A percentile compares a stretch with the other conserved stretches of the same genome.
Evolutionary conservation across 495 filamentous ascomycete species (phyloP).

Genomic region (Cryomyces antarcticus): DNA sequence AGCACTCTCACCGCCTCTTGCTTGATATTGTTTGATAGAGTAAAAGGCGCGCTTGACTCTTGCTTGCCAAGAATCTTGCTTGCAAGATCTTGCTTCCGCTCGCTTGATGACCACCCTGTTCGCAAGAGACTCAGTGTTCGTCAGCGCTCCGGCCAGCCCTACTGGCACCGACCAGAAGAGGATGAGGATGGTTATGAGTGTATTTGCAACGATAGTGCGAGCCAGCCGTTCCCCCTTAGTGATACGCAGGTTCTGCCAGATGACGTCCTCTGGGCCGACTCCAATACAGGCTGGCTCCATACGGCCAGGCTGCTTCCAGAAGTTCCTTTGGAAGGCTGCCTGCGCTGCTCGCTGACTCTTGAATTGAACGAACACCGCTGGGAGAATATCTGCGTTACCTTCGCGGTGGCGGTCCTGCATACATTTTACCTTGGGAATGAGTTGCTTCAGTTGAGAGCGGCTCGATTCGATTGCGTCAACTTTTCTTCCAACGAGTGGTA

Average conservation of each 20-base stretch:
- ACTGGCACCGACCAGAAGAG: slow-evolving; percentile 21
- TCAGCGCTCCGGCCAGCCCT: slow-evolving; percentile 14
- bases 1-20: too few species aligned
- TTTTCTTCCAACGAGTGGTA: slow-evolving; percentile 10
- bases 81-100: too few species aligned
- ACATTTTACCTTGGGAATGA: slow-evolving; percentile 2
- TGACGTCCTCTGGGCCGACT: slow-evolving; percentile 14
- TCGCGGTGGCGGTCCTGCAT: slow-evolving; percentile 4
- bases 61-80: too few species aligned
- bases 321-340: slow-evolving; percentile 13
- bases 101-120: too few species aligned
- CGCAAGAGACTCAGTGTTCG: slow-evolving; percentile 11
- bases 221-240: slow-evolving; percentile 9
- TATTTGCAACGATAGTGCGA: slow-evolving; percentile 9
- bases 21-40: too few species aligned
- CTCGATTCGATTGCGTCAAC: slow-evolving; percentile 15
- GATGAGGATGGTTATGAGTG: slow-evolving; percentile 13
- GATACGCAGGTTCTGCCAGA: slow-evolving; percentile 17
- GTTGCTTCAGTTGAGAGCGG: slow-evolving; percentile 8
- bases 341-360: slow-evolving; percentile 15
- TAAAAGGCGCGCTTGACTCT: too few species aligned
- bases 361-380: slow-evolving; percentile 18
- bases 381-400: slow-evolving; percentile 3
- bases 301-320: slow-evolving; percentile 6
- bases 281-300: slow-evolving; percentile 13